These are phyloP conservation scores for Gracilaria vermiculophylla DNA, from an alignment of 23 red algal species.

Conservation along the genomic window DNA sequence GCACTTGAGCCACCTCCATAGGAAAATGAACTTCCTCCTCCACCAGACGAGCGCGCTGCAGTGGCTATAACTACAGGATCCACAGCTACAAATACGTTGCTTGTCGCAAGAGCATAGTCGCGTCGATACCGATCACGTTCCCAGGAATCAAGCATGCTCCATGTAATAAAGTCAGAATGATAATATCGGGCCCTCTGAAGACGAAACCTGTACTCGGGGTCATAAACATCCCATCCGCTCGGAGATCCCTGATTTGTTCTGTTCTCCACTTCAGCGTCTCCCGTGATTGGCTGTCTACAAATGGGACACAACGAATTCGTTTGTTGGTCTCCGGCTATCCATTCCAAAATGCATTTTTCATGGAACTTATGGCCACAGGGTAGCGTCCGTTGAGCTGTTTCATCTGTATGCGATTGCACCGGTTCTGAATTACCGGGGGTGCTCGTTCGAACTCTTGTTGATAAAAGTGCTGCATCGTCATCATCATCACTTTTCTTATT, in stretches of 20 bases:
- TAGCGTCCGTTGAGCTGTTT: background rate
- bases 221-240: slow-evolving; percentile 59
- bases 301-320: slow-evolving; percentile 44
- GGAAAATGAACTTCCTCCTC: slow-evolving; percentile 31
- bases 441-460: background rate
- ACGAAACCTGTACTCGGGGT: slow-evolving; percentile 61
- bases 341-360: slow-evolving; percentile 33
- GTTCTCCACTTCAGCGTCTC: background rate
- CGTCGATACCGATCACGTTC: slow-evolving; percentile 4
- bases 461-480: background rate
- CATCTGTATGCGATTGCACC: background rate
- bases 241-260: slow-evolving; percentile 20
- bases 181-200: slow-evolving; percentile 27
- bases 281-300: slow-evolving; percentile 50
- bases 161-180: slow-evolving; percentile 54
- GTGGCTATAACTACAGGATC: slow-evolving; percentile 47
- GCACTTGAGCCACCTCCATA: slow-evolving; percentile 57
- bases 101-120: slow-evolving; percentile 23
- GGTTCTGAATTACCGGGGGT: background rate
- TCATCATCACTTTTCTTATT: background rate
- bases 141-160: slow-evolving; percentile 53
- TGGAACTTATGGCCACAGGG: slow-evolving; percentile 68
- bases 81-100: slow-evolving; percentile 14
- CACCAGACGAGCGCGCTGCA: slow-evolving; percentile 46
- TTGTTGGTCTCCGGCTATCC: background rate